Evolutionary conservation across 2,329 filamentous ascomycete species (phyloP).

Genomic region (Sporothrix protearum): DNA sequence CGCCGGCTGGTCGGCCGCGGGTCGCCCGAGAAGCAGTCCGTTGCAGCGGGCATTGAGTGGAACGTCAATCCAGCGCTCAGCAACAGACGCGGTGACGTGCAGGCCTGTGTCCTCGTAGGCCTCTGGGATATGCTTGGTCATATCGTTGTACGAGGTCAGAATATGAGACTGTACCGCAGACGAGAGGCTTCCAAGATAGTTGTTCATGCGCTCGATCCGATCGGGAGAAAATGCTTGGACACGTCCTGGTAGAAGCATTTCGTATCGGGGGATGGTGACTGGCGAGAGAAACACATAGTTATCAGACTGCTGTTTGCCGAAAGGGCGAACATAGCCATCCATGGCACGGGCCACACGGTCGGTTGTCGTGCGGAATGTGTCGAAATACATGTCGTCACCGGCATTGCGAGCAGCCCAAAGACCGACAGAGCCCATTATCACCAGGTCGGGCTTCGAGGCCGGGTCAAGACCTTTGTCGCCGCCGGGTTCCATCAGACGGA

Average conservation of each 20-base stretch:
- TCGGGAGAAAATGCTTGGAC: slow-evolving; percentile 44
- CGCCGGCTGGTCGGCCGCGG: slow-evolving; percentile 31
- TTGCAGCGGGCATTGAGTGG: slow-evolving; percentile 56
- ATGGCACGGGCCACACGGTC: slow-evolving; percentile 39
- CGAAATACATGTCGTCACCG: slow-evolving; percentile 41
- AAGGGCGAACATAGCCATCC: background rate
- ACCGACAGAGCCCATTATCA: slow-evolving; percentile 53
- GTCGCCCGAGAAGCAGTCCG: slow-evolving; percentile 36
- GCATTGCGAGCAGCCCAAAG: slow-evolving; percentile 54
- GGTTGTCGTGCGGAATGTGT: slow-evolving; percentile 46
- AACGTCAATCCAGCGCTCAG: slow-evolving; percentile 49
- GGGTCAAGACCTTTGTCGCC: slow-evolving; percentile 27
- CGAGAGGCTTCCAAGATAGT: slow-evolving; percentile 45
- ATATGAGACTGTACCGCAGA: slow-evolving; percentile 43
- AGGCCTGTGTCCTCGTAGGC: slow-evolving; percentile 48
- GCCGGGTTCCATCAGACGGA: slow-evolving; percentile 38
- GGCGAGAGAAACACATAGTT: slow-evolving; percentile 34
- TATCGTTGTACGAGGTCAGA: slow-evolving; percentile 49
- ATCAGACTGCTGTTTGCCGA: background rate
- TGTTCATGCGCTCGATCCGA: slow-evolving; percentile 52
- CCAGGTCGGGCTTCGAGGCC: slow-evolving; percentile 41
- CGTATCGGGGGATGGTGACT: slow-evolving; percentile 44
- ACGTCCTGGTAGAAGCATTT: slow-evolving; percentile 41
- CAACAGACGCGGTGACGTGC: slow-evolving; percentile 46
- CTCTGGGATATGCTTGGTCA: slow-evolving; percentile 39